Conservation (phyloP, 2,329 filamentous ascomycete genomes). For the Rasamsonia emersonii region DNA sequence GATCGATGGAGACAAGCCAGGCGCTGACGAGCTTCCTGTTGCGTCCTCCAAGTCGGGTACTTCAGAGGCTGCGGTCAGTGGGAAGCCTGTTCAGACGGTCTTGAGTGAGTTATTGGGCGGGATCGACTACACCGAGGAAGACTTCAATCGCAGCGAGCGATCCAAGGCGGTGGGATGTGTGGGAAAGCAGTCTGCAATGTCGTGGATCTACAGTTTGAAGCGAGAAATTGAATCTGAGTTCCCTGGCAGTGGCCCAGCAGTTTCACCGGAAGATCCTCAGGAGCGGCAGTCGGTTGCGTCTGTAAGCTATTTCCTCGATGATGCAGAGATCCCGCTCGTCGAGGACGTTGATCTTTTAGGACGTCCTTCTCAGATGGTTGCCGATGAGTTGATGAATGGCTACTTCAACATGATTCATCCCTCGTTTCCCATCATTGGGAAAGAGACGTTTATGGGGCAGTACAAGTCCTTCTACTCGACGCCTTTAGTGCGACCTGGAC, state of each 20-base stretch:
- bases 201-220: conserved; percentile 35
- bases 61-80: conserved; percentile 12
- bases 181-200: conserved; percentile 37
- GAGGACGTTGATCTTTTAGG: conserved; percentile 28
- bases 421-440: conserved; percentile 35
- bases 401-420: conserved; percentile 34
- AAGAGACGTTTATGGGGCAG: conserved; percentile 29
- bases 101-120: conserved; percentile 23
- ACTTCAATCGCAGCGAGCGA: conserved; percentile 33
- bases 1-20: conserved; percentile 4
- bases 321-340: conserved; percentile 24
- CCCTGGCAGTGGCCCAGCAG: conserved; percentile 4
- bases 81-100: conserved; percentile 14
- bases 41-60: conserved; percentile 7
- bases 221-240: conserved; percentile 24
- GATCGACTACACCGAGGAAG: conserved; percentile 35
- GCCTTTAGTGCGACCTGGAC: conserved; percentile 25
- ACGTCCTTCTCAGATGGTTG: conserved; percentile 28
- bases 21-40: conserved; percentile 7
- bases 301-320: conserved; percentile 33
- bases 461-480: conserved; percentile 28
- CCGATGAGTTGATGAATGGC: conserved; percentile 30
- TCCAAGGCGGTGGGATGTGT: conserved; percentile 33
- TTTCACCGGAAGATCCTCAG: conserved; percentile 9
- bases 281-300: conserved; percentile 22